Evolutionary conservation across 805 yeast genomes (phyloP), one percentile per base, ranked within the genome.

Genomic region (Wickerhamiella brachini): DNA sequence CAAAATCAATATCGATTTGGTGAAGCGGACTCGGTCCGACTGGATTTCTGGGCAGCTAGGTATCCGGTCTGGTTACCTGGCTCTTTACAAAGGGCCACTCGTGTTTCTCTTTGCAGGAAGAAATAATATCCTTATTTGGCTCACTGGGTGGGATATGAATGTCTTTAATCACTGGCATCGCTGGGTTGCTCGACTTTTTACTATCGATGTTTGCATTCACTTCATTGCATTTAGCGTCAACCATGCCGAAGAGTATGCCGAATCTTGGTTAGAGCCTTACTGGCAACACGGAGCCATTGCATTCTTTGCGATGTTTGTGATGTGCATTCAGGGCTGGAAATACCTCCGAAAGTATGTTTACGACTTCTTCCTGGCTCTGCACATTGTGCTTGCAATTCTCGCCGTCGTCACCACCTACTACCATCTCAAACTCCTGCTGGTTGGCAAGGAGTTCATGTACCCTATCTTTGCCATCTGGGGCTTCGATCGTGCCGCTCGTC

Each of bases 41-140:
- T 17, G 26, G 15, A 20, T 18, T 4, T 9, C 31, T 1, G 44
- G 20, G 3, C 31, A 15, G 6, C 5, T 62, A 49, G 73, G 69
- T 4, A 70, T 64, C 15, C 61, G 75, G 49, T 49, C 71, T 1
- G 70, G 64, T 2, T 48, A 56, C 38, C 20, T 62, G 24, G 55
- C 60, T 0, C 50, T 54, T 22, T 43, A 51, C 20, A 50, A 52
- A 47, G 44, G 80, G 49, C 89, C 90, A 1, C 62, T 74, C 7
- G 62, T 80, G n/a, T 74, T 77, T 54, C 65, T 83, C 50, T 81
- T 82, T 64, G 83, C 83, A 15, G 80, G 81, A 34, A 71, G 87
- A 62, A 82, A 82, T 61, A 82, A 81, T 60, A 74, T 83, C 29
- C 68, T 81, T 60, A 73, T 73, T 54, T 69, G 67, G 59, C 53